phyloP scores from a whole-genome alignment of 768 basidiomycete species.

The Leccinum disarticulatum region DNA sequence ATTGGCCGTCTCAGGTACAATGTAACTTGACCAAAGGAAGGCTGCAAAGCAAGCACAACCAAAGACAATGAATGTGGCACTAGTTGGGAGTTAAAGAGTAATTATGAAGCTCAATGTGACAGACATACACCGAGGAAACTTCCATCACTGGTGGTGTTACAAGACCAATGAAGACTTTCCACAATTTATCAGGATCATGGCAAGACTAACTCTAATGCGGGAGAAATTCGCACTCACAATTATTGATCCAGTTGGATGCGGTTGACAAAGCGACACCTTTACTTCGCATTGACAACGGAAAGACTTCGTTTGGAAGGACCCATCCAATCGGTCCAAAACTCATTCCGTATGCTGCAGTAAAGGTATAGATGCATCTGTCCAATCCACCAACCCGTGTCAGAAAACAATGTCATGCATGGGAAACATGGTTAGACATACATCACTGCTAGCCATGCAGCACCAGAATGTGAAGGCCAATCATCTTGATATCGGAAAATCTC shows the following conservation, averaged over 20 bases:
- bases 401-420: neutral
- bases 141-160: conserved; percentile 67
- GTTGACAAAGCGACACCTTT: conserved; percentile 83
- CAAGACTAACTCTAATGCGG: neutral
- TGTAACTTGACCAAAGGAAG: conserved; percentile 68
- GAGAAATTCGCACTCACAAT: conserved; percentile 47
- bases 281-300: conserved; percentile 74
- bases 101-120: neutral
- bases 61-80: conserved; percentile 70
- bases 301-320: conserved; percentile 84
- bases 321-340: conserved; percentile 81
- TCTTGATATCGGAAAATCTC: conserved; percentile 50
- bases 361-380: conserved; percentile 64
- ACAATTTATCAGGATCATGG: conserved; percentile 5
- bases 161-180: conserved; percentile 70
- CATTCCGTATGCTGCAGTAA: conserved; percentile 75
- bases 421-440: conserved; percentile 40
- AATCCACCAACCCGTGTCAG: neutral
- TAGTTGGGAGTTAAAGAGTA: conserved; percentile 24
- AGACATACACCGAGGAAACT: conserved; percentile 54
- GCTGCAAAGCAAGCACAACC: conserved; percentile 61
- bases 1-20: conserved; percentile 77
- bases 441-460: conserved; percentile 70
- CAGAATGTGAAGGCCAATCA: conserved; percentile 57
- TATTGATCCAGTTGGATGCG: conserved; percentile 85